A percentile compares a stretch with the other conserved stretches of the same genome.
Conservation (phyloP, 2,329 filamentous ascomycete species). For the Trichoderma oligosporum region DNA sequence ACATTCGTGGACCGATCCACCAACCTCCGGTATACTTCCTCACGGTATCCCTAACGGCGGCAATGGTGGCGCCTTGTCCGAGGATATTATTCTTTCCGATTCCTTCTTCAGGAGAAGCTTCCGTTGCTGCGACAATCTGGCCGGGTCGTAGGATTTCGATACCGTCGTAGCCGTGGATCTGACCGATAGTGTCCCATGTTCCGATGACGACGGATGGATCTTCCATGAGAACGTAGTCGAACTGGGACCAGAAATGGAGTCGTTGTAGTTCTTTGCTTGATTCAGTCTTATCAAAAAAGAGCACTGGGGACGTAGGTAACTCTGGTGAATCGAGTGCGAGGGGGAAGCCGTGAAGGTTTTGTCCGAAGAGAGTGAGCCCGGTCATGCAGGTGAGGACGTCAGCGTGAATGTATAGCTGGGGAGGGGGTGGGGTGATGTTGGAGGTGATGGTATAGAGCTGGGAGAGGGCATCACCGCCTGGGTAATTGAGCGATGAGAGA, state of each 20-base stretch:
- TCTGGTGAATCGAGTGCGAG: conserved; percentile 29
- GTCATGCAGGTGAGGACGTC: conserved; percentile 69
- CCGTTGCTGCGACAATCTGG: conserved; percentile 21
- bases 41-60: conserved; percentile 38
- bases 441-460: conserved; percentile 43
- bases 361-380: conserved; percentile 63
- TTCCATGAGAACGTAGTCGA: conserved; percentile 61
- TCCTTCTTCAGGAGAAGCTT: conserved; percentile 18
- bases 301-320: conserved; percentile 26
- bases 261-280: conserved; percentile 41
- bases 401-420: conserved; percentile 50
- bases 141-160: conserved; percentile 55
- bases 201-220: conserved; percentile 46
- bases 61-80: conserved; percentile 44
- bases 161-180: conserved; percentile 56
- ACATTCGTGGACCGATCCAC: conserved; percentile 63
- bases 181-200: conserved; percentile 54
- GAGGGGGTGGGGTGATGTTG: conserved; percentile 24
- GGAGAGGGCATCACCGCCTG: conserved; percentile 74
- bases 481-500: conserved; percentile 87
- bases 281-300: conserved; percentile 62
- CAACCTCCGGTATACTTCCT: conserved; percentile 53
- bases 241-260: conserved; percentile 57
- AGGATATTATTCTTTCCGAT: conserved; percentile 34
- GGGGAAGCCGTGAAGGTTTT: conserved; percentile 40